Evolutionary conservation across 2,329 filamentous ascomycete species (phyloP), one percentile per base, ranked within the genome.

Genomic region (Pseudohalonectria lignicola): DNA sequence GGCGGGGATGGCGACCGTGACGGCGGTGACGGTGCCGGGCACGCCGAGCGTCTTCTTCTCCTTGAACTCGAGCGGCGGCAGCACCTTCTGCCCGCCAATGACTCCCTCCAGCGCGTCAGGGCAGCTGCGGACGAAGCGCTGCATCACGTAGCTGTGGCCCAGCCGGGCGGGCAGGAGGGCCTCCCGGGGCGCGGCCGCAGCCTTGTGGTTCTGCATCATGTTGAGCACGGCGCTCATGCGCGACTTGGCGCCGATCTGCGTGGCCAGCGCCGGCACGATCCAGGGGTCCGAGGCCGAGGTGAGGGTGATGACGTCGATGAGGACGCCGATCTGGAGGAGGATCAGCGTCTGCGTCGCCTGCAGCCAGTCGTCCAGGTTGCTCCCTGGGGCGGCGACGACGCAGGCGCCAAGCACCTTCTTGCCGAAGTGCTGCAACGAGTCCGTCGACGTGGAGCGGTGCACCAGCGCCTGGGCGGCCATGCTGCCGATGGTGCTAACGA

Each of bases 181-280:
- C 45, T 62, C 60, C 10, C 59, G 50, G 0, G 54, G 52, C 16
- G 57, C 48, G 2, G 53, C 46, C 2, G 54, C 46, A 0, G 56
- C 53, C 3, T 53, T 44, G 40, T 54, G 56, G 39, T 50, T 49
- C 45, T 60, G 57, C 57, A 63, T 63, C 50, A 63, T 50, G 47
- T 61, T 60, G 32, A 61, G 39, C 18, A 62, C 49, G 35, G 52
- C 60, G 0, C 48, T 47, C 49, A 56, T 57, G 39, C 60, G 52
- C 1, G 50, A 39, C 46, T 59, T 56, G 9, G 57, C 45, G 25
- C 58, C 59, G 13, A 60, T 43, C 12, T 52, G 49, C 1, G 57
- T 52, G 2, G 51, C 49, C 3, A 62, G 49, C 1, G 49, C 45
- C 2, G 55, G 51, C 3, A 57, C 47, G 0, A 59, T 36, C 55